Evolutionary conservation across 148 eudicot species (phyloP).

Genomic region (Heliosperma pusillum): DNA sequence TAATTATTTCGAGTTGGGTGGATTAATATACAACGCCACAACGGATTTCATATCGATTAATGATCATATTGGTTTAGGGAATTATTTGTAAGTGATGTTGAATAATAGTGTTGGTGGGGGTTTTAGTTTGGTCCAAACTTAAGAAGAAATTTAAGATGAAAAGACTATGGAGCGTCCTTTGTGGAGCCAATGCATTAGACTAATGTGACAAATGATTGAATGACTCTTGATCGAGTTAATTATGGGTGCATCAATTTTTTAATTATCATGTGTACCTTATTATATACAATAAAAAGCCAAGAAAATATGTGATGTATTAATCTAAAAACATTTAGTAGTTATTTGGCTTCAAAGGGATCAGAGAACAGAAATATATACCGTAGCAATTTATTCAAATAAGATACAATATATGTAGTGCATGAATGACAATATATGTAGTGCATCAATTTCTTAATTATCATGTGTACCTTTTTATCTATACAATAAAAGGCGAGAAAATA

Average conservation of each 20-base stretch:
- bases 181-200: constrained; percentile 16
- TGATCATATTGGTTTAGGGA: not conserved
- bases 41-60: not conserved
- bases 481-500: too few relatives aligned
- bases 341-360: not conserved
- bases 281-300: not conserved
- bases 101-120: not conserved
- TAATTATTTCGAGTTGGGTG: too few relatives aligned
- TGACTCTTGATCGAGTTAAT: not conserved
- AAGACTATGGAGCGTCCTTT: constrained; percentile 11
- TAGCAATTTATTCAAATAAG: too few relatives aligned
- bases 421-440: not conserved
- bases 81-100: not conserved
- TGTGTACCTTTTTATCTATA: too few relatives aligned
- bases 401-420: not conserved
- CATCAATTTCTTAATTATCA: too few relatives aligned
- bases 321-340: not conserved
- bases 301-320: not conserved
- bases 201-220: constrained; percentile 13
- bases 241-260: not conserved
- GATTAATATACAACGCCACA: too few relatives aligned
- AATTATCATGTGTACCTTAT: too few relatives aligned
- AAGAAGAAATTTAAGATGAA: not conserved
- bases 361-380: too few relatives aligned
- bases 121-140: constrained; percentile 14